Conservation (phyloP, 164 flowering plant genomes). For the Annona cherimola region DNA sequence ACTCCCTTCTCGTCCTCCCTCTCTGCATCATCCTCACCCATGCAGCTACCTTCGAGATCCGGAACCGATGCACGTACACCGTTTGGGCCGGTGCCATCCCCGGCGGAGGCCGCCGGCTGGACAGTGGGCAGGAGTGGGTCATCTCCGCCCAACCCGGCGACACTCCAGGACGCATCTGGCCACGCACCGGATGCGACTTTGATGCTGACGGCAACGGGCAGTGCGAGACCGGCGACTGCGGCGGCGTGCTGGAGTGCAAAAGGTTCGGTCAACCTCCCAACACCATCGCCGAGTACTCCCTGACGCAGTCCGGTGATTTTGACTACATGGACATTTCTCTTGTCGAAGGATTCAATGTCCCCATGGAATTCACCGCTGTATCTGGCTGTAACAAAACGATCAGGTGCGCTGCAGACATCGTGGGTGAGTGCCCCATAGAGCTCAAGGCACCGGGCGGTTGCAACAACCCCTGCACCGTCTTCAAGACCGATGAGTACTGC, state of each 20-base stretch:
- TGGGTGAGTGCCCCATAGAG: conserved; percentile 32
- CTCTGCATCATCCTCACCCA: conserved; percentile 3
- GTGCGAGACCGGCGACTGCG: conserved; percentile 36
- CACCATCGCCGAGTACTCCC: conserved; percentile 28
- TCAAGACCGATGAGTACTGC: conserved; percentile 39
- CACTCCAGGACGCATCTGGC: conserved; percentile 29
- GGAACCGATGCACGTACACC: conserved; percentile 10
- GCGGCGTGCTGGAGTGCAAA: conserved; percentile 12
- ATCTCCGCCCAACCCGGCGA: conserved; percentile 21
- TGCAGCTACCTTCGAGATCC: conserved; percentile 22
- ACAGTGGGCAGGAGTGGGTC: conserved; percentile 12
- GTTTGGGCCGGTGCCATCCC: conserved; percentile 10
- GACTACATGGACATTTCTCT: conserved; percentile 33
- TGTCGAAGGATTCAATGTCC: conserved; percentile 34
- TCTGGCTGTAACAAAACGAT: conserved; percentile 12
- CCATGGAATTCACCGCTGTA: conserved; percentile 25
- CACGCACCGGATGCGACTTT: conserved; percentile 27
- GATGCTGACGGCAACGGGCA: conserved; percentile 20
- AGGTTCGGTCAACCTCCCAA: conserved; percentile 27
- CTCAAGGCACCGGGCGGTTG: conserved; percentile 38
- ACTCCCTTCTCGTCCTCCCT: not conserved
- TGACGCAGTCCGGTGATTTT: conserved; percentile 21
- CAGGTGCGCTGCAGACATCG: conserved; percentile 17
- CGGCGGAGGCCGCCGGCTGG: conserved; percentile 20
- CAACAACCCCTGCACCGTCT: conserved; percentile 53